A percentile compares a stretch with the other conserved stretches of the same genome.
These are phyloP conservation scores for Diaporthe velutina DNA, from an alignment of 2,329 filamentous ascomycete species.

Conservation along the genomic window DNA sequence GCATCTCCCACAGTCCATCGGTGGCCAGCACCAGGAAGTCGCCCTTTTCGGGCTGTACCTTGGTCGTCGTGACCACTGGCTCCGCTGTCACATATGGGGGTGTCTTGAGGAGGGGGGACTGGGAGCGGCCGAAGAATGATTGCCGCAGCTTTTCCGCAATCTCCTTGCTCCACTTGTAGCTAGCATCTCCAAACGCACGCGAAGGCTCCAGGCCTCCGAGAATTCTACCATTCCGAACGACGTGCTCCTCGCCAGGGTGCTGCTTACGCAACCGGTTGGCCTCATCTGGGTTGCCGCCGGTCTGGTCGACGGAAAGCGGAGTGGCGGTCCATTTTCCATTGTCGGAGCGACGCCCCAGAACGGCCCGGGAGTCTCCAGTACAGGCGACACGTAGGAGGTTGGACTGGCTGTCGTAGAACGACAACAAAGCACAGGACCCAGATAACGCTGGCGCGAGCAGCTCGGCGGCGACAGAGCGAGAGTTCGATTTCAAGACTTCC, in stretches of 20 bases:
- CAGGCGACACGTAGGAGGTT: constrained; percentile 94
- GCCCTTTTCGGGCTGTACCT: constrained; percentile 88
- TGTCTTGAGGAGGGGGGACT: constrained; percentile 83
- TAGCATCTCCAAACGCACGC: constrained; percentile 94
- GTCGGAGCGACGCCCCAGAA: constrained; percentile 82
- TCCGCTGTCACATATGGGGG: constrained; percentile 98
- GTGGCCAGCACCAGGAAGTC: constrained; percentile 98
- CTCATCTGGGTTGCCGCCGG: constrained; percentile 88
- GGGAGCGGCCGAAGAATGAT: constrained; percentile 88
- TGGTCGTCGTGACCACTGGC: constrained; percentile 92
- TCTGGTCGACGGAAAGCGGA: constrained; percentile 92
- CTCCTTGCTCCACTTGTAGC: constrained; percentile 95
- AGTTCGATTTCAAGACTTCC: constrained; percentile 89
- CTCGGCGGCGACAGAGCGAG: constrained; percentile 91
- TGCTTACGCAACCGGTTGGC: constrained; percentile 84
- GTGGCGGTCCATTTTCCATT: constrained; percentile 95
- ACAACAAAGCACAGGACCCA: constrained; percentile 95
- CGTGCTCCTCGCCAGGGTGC: constrained; percentile 90
- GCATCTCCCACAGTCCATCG: constrained; percentile 98
- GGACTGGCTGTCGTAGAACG: constrained; percentile 92
- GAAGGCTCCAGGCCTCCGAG: constrained; percentile 93
- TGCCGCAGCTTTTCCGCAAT: constrained; percentile 85
- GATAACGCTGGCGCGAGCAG: constrained; percentile 92
- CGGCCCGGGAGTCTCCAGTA: constrained; percentile 95
- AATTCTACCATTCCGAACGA: constrained; percentile 89